Base-by-base conservation (phyloP, 441 rosid species). In the Rhodomyrtus psidioides region DNA sequence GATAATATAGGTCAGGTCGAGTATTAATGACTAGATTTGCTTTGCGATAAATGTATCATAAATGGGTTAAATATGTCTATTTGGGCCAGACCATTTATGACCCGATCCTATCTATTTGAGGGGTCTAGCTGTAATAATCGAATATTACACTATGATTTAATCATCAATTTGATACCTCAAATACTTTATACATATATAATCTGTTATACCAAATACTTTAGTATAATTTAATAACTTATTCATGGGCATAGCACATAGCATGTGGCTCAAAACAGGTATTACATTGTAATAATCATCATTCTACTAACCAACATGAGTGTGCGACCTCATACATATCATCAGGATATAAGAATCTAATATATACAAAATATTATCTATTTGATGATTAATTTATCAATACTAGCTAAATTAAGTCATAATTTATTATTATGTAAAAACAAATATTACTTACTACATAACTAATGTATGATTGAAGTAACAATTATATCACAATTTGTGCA, bases 51-150 rank as follows among this genome's bases (percentile, higher is more conserved):
- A 10, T 49, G 3, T 49, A 10, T 10, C 12, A 49, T 49, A 10
- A 49, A 49, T 12, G 12, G 4, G 51, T 49, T 49, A 49, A 49
- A 49, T 49, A 49, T 1, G 51, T 9, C 51, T 46, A 9, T 46
- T 46, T 46, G 51, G 51, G 12, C 9, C 51, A 44, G 3, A 9
- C 51, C 12, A 46, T 46, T 44, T 51, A 12, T 51, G 13, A 51
- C 3, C 1, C 3, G 4, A 13, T 4, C 53, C 15, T 1, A 12
- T 1, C 53, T 14, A 5, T 51, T 51, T 51, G 4, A 51, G 0
- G 53, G 15, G 53, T 12, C 53, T 12, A 51, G 14, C 15, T 12
- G 53, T 51, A 51, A 51, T 51, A 12, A 51, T 15, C 5, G 4
- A 5, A 70, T 39, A 34, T 39, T 23, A 0, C 2, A 4, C 49